Base-by-base conservation (phyloP, 2,329 filamentous ascomycete species). In the Claviceps maximensis region DNA sequence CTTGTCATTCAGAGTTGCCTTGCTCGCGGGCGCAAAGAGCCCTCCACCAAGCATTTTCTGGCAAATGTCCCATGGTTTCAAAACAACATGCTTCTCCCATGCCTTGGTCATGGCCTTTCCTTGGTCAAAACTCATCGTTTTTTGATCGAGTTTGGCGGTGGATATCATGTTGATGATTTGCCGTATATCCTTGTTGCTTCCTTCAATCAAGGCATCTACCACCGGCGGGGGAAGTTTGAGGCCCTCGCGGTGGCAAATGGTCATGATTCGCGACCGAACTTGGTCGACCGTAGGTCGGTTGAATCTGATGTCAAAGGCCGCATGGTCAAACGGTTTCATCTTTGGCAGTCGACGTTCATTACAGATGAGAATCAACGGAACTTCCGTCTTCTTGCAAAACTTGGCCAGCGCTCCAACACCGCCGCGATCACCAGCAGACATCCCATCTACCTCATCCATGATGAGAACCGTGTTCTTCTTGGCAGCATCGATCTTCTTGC, bases 121-220 rank as follows among this genome's bases (percentile, higher is more conserved):
- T 64, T 94, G 78, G 61, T 94, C 86, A 61, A 82, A 97, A 62
- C 85, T 80, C 78, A 97, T 86, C 15, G 79, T 79, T 21, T 76
- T 75, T 63, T 89, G 83, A 60, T 96, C 91, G 5, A 98, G 76
- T 67, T 95, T 97, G 49, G 89, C 86, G 0, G 93, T 94, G 0
- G 89, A 88, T 53, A 98, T 78, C 93, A 98, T 98, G 71, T 98
- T 98, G 70, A 98, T 93, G 56, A 97, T 90, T 69, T 97, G 93
- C 41, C 93, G 84, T 58, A 98, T 98, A 65, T 98, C 93, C 53
- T 93, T 89, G 68, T 91, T 87, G 57, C 87, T 95, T 21, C 93
- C 93, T 69, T 97, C 91, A 54, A 98, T 96, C 47, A 98, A 76
- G 19, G 90, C 89, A 66, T 97, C 91, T 53, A 98, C 80, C 19